Evolutionary conservation across 306 rosid species (phyloP).

Genomic region (Gastrolobium villosum): DNA sequence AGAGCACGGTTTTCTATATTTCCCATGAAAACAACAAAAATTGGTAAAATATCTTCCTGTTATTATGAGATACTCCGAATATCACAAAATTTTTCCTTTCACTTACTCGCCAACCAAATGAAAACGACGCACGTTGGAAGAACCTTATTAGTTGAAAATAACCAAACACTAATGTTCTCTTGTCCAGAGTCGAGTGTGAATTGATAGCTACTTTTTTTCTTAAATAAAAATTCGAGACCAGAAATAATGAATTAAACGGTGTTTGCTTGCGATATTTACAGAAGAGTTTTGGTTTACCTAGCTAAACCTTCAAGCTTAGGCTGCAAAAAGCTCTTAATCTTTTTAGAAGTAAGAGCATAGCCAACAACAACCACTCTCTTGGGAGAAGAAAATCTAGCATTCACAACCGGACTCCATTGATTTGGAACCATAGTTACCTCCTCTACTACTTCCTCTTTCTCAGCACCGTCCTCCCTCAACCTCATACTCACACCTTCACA

Average conservation of each 20-base stretch:
- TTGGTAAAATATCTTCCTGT: slow-evolving; percentile 37
- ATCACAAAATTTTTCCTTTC: slow-evolving; percentile 45
- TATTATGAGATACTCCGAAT: slow-evolving; percentile 26
- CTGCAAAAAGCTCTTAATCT: slow-evolving; percentile 91
- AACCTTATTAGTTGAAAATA: slow-evolving; percentile 36
- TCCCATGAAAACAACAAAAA: slow-evolving; percentile 18
- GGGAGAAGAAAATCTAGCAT: slow-evolving; percentile 55
- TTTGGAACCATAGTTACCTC: slow-evolving; percentile 41
- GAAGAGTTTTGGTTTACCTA: slow-evolving; percentile 60
- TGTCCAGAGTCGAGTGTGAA: not conserved
- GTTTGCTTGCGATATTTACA: not conserved
- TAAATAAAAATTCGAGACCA: not conserved
- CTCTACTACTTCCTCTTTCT: slow-evolving; percentile 43
- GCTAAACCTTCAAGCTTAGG: slow-evolving; percentile 90
- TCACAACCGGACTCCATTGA: slow-evolving; percentile 55
- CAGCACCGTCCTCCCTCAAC: slow-evolving; percentile 61
- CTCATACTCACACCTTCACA: slow-evolving; percentile 42
- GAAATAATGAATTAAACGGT: not conserved
- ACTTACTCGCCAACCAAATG: slow-evolving; percentile 58
- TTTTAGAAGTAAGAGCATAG: slow-evolving; percentile 93
- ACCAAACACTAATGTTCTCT: slow-evolving; percentile 15
- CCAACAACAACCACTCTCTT: slow-evolving; percentile 75
- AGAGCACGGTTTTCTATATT: not conserved
- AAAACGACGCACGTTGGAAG: slow-evolving; percentile 55
- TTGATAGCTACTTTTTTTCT: not conserved